These are phyloP conservation scores for Penicillium argentinense DNA, from an alignment of 495 filamentous ascomycete genomes.

Conservation along the genomic window DNA sequence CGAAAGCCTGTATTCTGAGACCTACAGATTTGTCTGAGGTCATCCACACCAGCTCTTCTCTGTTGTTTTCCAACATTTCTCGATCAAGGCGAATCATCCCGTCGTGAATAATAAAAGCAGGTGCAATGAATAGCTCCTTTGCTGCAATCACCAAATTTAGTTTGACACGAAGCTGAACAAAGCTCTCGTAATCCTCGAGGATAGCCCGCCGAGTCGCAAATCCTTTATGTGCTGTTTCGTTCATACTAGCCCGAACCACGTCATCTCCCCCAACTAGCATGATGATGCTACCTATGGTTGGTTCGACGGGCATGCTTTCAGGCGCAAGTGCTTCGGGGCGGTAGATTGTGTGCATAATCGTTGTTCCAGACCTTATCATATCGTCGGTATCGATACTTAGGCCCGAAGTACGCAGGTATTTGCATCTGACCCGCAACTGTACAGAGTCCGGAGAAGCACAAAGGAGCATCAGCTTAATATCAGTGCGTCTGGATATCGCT, in stretches of 20 bases:
- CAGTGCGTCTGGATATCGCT: background rate
- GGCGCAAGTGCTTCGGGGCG: background rate
- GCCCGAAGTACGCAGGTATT: background rate
- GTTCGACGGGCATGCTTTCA: background rate
- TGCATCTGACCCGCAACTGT: background rate
- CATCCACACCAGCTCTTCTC: slow-evolving; percentile 4
- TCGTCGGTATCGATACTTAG: background rate
- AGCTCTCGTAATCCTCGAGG: slow-evolving; percentile 3
- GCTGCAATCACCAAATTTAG: background rate
- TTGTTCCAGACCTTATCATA: background rate
- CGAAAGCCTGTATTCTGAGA: background rate
- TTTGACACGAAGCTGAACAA: slow-evolving; percentile 5
- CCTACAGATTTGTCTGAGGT: background rate
- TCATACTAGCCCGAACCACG: background rate
- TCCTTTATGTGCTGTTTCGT: background rate
- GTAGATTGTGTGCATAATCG: background rate
- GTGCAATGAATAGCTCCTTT: background rate
- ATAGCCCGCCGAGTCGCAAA: background rate
- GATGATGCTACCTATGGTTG: background rate
- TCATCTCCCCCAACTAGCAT: background rate
- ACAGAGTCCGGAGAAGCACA: background rate
- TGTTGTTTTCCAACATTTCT: background rate
- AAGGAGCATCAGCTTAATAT: background rate
- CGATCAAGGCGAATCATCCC: slow-evolving; percentile 2
- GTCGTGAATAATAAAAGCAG: background rate